phyloP scores from a whole-genome alignment of 1,139 yeast genomes.

The Pichia sp. region DNA sequence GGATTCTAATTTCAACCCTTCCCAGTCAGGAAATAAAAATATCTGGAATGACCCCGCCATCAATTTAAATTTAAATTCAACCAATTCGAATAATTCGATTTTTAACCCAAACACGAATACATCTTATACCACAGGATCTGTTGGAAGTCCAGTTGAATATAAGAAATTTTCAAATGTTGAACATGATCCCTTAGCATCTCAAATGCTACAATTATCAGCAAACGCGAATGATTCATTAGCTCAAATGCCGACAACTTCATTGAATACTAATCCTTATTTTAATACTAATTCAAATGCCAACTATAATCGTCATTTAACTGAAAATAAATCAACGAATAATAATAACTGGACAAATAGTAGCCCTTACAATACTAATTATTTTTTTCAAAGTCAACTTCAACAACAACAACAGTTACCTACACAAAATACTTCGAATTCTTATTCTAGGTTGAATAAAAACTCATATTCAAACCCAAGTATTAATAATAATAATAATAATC shows the following conservation, averaged over 20 bases:
- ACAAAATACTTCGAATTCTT: too few species aligned
- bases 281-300: slow-evolving; percentile 8
- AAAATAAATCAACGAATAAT: not conserved
- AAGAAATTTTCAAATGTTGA: slow-evolving; percentile 15
- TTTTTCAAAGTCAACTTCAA: slow-evolving; percentile 1
- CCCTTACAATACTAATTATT: slow-evolving; percentile 2
- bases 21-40: too few species aligned
- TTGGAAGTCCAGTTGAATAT: slow-evolving; percentile 8
- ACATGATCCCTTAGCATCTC: slow-evolving; percentile 21
- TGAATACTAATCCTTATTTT: slow-evolving; percentile 8
- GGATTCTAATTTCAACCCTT: too few species aligned
- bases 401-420: not conserved
- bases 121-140: not conserved
- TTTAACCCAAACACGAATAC: not conserved
- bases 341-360: slow-evolving; percentile 8
- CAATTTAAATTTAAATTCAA: not conserved
- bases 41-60: not conserved
- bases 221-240: slow-evolving; percentile 2
- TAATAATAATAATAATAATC: not conserved
- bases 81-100: not conserved
- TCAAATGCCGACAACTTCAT: slow-evolving; percentile 8
- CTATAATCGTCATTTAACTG: slow-evolving; percentile 4
- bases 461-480: too few species aligned
- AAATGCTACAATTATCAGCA: slow-evolving; percentile 17
- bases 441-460: too few species aligned